Percentiles rank a stretch among this genome's conserved stretches.
phyloP scores from a whole-genome alignment of 768 basidiomycete species.

The Astraeus odoratus region DNA sequence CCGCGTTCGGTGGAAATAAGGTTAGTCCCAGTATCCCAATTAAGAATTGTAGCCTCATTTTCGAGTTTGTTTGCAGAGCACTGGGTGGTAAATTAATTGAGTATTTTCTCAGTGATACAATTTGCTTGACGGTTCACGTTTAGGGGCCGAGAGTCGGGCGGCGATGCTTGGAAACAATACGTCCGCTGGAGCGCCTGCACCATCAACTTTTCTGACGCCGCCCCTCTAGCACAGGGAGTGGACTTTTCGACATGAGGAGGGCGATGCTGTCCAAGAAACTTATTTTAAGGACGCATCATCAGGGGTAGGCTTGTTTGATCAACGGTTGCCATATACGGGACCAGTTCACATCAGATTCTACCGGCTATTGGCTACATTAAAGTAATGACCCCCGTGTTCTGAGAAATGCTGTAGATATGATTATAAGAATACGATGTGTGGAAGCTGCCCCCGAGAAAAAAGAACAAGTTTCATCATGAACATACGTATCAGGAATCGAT shows the following conservation, averaged over 20 bases:
- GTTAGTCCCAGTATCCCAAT: conserved; percentile 29
- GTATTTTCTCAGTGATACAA: conserved; percentile 10
- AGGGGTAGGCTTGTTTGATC: conserved; percentile 10
- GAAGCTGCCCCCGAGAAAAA: not conserved
- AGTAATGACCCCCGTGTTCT: conserved; percentile 8
- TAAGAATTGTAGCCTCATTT: conserved; percentile 10
- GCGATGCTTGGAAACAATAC: conserved; percentile 98
- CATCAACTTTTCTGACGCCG: conserved; percentile 85
- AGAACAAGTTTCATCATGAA: conserved; percentile 1
- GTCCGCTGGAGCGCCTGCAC: conserved; percentile 91
- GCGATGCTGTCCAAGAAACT: not conserved
- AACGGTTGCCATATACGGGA: conserved; percentile 14
- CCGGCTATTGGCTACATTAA: no score
- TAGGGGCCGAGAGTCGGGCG: conserved; percentile 94
- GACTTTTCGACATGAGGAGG: conserved; percentile 51
- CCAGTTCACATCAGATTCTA: conserved; percentile 22
- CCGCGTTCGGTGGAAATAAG: conserved; percentile 95
- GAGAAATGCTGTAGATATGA: conserved; percentile 4
- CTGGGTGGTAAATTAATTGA: conserved; percentile 63
- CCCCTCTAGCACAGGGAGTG: conserved; percentile 91
- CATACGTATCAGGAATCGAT: conserved; percentile 21
- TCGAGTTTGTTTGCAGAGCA: conserved; percentile 48
- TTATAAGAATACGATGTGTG: conserved; percentile 19
- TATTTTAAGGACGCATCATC: conserved; percentile 3
- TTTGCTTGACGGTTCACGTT: conserved; percentile 14